These are phyloP conservation scores for Arthroderma uncinatum DNA, from an alignment of 2,329 filamentous ascomycete genomes.

Conservation along the genomic window DNA sequence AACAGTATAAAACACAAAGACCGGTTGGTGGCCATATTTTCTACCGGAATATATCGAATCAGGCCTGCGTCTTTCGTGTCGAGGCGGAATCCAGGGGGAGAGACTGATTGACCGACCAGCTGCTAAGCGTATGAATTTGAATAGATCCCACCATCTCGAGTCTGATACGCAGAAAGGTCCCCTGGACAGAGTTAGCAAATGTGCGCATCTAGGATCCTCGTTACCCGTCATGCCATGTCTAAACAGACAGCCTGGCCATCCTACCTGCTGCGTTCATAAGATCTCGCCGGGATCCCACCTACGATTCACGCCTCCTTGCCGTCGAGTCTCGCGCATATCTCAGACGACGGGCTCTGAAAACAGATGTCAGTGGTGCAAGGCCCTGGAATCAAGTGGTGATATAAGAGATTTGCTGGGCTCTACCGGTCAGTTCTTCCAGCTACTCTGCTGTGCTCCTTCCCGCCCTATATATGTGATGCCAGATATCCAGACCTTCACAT, in stretches of 20 bases:
- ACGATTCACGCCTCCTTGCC: neutral
- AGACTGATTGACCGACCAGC: neutral
- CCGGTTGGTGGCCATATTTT: neutral
- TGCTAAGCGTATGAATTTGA: neutral
- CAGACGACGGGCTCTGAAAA: neutral
- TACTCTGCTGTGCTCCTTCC: neutral
- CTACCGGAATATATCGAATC: neutral
- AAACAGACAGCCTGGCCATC: neutral
- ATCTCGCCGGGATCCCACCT: neutral
- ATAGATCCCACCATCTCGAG: neutral
- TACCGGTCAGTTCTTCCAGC: neutral
- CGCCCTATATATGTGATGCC: neutral
- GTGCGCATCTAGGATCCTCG: neutral
- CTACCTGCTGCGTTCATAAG: neutral
- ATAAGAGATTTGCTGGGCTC: neutral
- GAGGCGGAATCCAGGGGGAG: neutral
- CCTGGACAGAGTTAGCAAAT: neutral
- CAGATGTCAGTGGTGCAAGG: neutral
- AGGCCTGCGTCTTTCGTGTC: neutral
- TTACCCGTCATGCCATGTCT: neutral
- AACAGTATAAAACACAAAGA: neutral
- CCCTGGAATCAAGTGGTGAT: neutral
- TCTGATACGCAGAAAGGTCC: neutral
- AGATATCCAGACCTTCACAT: neutral
- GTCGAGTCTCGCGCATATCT: neutral